Evolutionary conservation across 148 eudicot species (phyloP).

Genomic region (Hydrangea macrophylla): DNA sequence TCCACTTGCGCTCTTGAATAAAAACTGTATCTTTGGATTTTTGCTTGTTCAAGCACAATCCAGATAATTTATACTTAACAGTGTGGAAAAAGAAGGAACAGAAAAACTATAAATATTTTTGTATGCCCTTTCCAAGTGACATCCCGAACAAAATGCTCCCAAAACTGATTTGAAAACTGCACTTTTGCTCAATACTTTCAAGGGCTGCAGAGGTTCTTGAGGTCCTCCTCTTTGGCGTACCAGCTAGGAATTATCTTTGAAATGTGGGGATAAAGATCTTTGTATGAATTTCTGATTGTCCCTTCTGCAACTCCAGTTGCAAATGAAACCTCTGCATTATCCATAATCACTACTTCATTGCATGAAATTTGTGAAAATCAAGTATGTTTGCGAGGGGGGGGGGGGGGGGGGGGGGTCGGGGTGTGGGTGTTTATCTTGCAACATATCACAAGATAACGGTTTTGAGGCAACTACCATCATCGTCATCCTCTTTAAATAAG

Average conservation of each 20-base stretch:
- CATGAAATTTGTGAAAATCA: too few species aligned
- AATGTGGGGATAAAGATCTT: conserved; percentile 77
- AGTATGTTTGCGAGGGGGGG: too few species aligned
- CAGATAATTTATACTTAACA: not conserved
- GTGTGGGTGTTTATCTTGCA: too few species aligned
- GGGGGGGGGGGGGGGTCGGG: too few species aligned
- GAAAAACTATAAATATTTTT: not conserved
- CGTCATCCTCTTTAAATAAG: too few species aligned
- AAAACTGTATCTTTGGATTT: too few species aligned
- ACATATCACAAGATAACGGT: too few species aligned
- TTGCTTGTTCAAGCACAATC: conserved; percentile 1
- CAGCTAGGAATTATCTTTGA: conserved; percentile 71
- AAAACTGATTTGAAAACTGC: not conserved
- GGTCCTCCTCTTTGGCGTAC: conserved; percentile 81
- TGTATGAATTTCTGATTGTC: conserved; percentile 80
- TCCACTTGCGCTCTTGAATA: too few species aligned
- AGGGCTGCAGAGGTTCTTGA: conserved; percentile 74
- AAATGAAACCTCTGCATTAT: conserved; percentile 63
- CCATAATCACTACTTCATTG: not conserved
- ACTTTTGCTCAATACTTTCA: conserved; percentile 20
- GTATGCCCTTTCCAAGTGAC: not conserved
- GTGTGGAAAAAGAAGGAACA: not conserved
- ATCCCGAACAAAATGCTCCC: too few species aligned
- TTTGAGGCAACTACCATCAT: too few species aligned
- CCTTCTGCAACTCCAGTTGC: conserved; percentile 97